Evolutionary conservation across 768 basidiomycete species (phyloP).

Genomic region (Tricholoma hemisulphureum): DNA sequence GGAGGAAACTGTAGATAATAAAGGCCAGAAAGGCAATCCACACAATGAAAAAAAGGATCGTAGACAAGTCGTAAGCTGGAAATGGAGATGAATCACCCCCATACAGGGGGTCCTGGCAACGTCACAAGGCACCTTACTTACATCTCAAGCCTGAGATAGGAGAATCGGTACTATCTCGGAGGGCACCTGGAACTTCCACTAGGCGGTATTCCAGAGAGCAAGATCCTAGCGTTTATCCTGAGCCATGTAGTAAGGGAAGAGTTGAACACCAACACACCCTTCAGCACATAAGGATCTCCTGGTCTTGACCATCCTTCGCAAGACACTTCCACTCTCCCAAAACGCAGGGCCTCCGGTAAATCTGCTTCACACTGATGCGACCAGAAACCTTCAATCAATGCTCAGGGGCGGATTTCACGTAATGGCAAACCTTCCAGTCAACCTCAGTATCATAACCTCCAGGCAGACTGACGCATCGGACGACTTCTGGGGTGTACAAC

Average conservation of each 20-base stretch:
- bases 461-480: slow-evolving; percentile 74
- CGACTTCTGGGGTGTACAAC: slow-evolving; percentile 76
- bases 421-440: slow-evolving; percentile 72
- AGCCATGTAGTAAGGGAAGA: background rate
- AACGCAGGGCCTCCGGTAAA: slow-evolving; percentile 75
- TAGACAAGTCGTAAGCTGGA: slow-evolving; percentile 46
- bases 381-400: background rate
- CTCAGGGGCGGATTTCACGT: slow-evolving; percentile 29
- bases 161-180: slow-evolving; percentile 34
- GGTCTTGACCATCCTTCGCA: slow-evolving; percentile 90
- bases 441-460: slow-evolving; percentile 78
- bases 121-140: slow-evolving; percentile 15
- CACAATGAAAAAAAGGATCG: slow-evolving; percentile 52
- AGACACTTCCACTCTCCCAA: slow-evolving; percentile 81
- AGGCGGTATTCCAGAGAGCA: slow-evolving; percentile 86
- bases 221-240: slow-evolving; percentile 56
- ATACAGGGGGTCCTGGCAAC: background rate
- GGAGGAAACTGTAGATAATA: slow-evolving; percentile 58
- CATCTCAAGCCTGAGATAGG: slow-evolving; percentile 28
- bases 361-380: slow-evolving; percentile 78
- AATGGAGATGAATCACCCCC: slow-evolving; percentile 1
- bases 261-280: slow-evolving; percentile 49
- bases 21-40: slow-evolving; percentile 54
- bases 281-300: slow-evolving; percentile 81
- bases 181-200: slow-evolving; percentile 57